phyloP scores from a whole-genome alignment of 1,284 basidiomycete genomes.

The Cutaneotrichosporon mucoides region DNA sequence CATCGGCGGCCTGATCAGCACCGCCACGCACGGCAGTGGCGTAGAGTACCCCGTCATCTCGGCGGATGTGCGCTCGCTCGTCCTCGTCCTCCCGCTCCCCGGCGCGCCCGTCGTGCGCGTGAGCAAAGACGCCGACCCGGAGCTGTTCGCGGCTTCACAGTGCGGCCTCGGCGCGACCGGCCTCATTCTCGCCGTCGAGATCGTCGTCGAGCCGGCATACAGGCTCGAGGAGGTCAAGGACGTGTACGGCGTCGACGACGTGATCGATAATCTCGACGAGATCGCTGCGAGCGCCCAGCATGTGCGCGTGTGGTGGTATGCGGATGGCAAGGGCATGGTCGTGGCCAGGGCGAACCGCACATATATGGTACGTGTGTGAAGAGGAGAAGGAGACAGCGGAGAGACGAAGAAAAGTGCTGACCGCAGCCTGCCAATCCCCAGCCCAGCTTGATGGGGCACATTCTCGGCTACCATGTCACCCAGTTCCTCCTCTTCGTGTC shows the following conservation, averaged over 20 bases:
- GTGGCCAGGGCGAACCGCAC: conserved; percentile 73
- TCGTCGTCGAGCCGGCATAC: conserved; percentile 79
- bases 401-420: not conserved
- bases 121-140: conserved; percentile 53
- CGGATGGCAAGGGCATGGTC: conserved; percentile 68
- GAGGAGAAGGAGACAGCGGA: not conserved
- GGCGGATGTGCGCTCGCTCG: conserved; percentile 70
- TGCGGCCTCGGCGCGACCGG: conserved; percentile 94
- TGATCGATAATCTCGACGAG: conserved; percentile 51
- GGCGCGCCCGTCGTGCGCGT: conserved; percentile 37
- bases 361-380: conserved; percentile 48
- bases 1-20: conserved; percentile 87
- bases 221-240: conserved; percentile 72
- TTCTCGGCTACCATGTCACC: conserved; percentile 73
- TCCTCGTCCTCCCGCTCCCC: conserved; percentile 55
- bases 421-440: conserved; percentile 54
- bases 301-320: conserved; percentile 94
- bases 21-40: conserved; percentile 92
- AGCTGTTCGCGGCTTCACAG: conserved; percentile 85
- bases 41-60: conserved; percentile 76
- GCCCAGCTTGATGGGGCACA: conserved; percentile 54
- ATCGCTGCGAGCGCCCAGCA: conserved; percentile 71
- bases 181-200: conserved; percentile 71
- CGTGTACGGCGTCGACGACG: conserved; percentile 60
- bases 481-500: conserved; percentile 71